Conservation (phyloP, 2,329 filamentous ascomycete genomes). For the Cordyceps cateniannulata region DNA sequence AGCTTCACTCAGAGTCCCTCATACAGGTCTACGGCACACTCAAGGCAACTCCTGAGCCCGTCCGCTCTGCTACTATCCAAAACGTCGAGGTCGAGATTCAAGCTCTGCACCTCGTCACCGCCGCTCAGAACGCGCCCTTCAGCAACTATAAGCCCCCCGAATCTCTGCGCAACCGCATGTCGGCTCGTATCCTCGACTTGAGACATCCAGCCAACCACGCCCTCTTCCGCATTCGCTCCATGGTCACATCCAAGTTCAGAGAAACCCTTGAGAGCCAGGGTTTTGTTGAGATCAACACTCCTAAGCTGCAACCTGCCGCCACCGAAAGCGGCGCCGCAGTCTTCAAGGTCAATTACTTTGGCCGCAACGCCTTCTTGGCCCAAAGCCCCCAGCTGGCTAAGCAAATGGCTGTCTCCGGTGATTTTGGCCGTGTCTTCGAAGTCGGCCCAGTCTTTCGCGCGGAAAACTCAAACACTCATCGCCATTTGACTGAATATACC, state of each 20-base stretch:
- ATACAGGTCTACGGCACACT: slow-evolving; percentile 70
- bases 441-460: slow-evolving; percentile 69
- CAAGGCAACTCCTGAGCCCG: slow-evolving; percentile 64
- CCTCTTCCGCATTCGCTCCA: slow-evolving; percentile 81
- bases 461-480: slow-evolving; percentile 92
- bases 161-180: slow-evolving; percentile 59
- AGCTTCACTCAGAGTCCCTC: slow-evolving; percentile 70
- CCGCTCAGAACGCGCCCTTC: slow-evolving; percentile 42
- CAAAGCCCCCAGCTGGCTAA: slow-evolving; percentile 90
- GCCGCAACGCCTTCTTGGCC: slow-evolving; percentile 76
- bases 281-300: slow-evolving; percentile 91
- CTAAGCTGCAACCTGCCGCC: slow-evolving; percentile 82
- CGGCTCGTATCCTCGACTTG: slow-evolving; percentile 76
- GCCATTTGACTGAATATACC: slow-evolving; percentile 91
- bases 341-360: slow-evolving; percentile 90
- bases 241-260: slow-evolving; percentile 74
- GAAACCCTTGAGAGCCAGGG: slow-evolving; percentile 59
- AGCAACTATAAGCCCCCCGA: slow-evolving; percentile 60
- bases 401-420: slow-evolving; percentile 85
- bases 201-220: slow-evolving; percentile 81
- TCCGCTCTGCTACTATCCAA: slow-evolving; percentile 70
- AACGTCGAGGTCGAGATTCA: slow-evolving; percentile 68
- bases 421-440: slow-evolving; percentile 85
- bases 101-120: slow-evolving; percentile 44
- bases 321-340: slow-evolving; percentile 89